A percentile compares a stretch with the other conserved stretches of the same genome.
Evolutionary conservation across 2,329 filamentous ascomycete genomes (phyloP).

Genomic region (Fusarium anthophilum): DNA sequence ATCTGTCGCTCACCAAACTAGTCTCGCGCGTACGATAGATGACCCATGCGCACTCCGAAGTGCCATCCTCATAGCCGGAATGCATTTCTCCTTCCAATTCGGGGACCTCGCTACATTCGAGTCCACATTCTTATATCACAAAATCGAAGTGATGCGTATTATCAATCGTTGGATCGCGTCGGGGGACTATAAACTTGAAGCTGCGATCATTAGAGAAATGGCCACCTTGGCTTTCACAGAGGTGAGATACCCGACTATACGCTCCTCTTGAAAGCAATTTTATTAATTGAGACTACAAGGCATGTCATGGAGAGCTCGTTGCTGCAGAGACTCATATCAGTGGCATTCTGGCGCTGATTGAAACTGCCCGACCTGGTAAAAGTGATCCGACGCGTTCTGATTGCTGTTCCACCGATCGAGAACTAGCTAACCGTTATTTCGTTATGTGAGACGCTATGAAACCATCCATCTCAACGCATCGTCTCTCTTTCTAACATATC

Average conservation of each 20-base stretch:
- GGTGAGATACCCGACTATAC: accelerated
- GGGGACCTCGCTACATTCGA: not conserved
- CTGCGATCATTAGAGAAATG: constrained; percentile 2
- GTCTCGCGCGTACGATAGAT: not conserved
- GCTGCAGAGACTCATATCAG: constrained; percentile 5
- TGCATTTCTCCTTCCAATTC: constrained; percentile 16
- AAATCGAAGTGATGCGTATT: constrained; percentile 1
- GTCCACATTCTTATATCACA: constrained; percentile 7
- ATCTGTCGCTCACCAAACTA: not conserved
- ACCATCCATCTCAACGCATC: accelerated
- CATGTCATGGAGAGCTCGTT: constrained; percentile 1
- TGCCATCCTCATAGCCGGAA: not conserved
- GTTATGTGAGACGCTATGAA: not conserved
- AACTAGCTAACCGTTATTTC: constrained; percentile 5
- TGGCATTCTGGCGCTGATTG: constrained; percentile 12
- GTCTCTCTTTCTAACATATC: accelerated
- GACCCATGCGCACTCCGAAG: constrained; percentile 1
- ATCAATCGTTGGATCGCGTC: constrained; percentile 13
- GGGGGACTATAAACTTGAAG: not conserved
- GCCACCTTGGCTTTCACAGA: constrained; percentile 10
- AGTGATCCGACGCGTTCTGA: not conserved
- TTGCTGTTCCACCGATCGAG: not conserved
- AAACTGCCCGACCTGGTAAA: not conserved
- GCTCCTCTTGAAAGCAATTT: accelerated
- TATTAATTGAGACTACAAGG: not conserved